Conservation (phyloP, 331 rosid genomes). For the Erythrophleum ivorense region DNA sequence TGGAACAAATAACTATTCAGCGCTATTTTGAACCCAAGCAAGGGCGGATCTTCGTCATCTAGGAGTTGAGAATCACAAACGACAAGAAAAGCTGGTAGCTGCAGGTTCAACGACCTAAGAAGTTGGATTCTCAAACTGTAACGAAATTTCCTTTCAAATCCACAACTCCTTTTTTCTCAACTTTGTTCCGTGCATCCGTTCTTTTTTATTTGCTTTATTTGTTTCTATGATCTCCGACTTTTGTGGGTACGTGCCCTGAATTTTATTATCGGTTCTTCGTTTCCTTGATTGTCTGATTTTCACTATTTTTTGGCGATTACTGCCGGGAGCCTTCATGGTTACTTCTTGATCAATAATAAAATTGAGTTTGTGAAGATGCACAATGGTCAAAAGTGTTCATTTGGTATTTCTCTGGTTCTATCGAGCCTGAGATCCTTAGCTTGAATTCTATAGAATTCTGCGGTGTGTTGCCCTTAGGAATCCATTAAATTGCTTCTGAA, state of each 20-base stretch:
- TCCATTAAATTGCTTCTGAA: constrained; percentile 23
- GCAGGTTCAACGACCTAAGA: constrained; percentile 3
- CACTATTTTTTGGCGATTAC: constrained; percentile 3
- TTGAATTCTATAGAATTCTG: constrained; percentile 23
- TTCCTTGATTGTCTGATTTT: constrained; percentile 25
- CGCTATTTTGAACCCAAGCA: constrained; percentile 6
- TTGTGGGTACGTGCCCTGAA: constrained; percentile 34
- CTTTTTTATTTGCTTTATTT: background rate
- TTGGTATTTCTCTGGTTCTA: constrained; percentile 3
- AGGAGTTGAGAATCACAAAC: background rate
- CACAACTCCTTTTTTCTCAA: background rate
- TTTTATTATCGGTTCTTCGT: background rate
- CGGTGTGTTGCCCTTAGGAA: background rate
- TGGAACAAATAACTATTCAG: background rate
- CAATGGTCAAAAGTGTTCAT: background rate
- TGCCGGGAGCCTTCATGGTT: constrained; percentile 38
- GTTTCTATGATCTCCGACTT: background rate
- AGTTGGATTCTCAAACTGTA: constrained; percentile 16
- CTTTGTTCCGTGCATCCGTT: constrained; percentile 19
- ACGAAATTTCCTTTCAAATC: constrained; percentile 40
- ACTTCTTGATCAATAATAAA: constrained; percentile 28
- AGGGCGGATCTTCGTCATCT: constrained; percentile 30
- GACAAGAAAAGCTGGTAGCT: constrained; percentile 31
- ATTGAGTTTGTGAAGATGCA: constrained; percentile 21
- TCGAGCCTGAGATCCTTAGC: constrained; percentile 34